A percentile compares a stretch with the other conserved stretches of the same genome.
phyloP scores from a whole-genome alignment of 768 basidiomycete genomes.

The Trametes cingulata region DNA sequence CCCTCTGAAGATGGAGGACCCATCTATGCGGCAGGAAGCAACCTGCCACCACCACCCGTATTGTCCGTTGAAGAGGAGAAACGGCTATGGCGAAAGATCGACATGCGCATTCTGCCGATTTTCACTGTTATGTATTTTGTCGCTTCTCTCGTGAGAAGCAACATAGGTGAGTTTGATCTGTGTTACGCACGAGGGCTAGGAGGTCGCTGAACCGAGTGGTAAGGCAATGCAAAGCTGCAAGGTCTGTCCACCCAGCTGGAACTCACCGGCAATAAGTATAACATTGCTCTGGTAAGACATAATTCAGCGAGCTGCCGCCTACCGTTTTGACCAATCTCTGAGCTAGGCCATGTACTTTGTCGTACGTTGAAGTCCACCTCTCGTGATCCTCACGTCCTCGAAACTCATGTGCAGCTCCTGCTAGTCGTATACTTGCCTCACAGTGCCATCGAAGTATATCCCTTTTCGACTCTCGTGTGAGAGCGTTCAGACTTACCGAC shows the following conservation, averaged over 20 bases:
- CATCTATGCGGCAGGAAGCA: background rate
- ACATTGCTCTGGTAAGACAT: slow-evolving; percentile 55
- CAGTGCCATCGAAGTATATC: slow-evolving; percentile 33
- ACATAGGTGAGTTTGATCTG: slow-evolving; percentile 19
- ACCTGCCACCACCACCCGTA: slow-evolving; percentile 41
- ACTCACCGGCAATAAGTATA: slow-evolving; percentile 59
- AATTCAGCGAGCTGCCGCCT: background rate
- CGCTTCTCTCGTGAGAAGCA: slow-evolving; percentile 31
- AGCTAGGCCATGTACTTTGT: slow-evolving; percentile 67
- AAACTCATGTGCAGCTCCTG: background rate
- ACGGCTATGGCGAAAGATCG: slow-evolving; percentile 30
- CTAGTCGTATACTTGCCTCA: background rate
- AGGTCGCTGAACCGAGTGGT: background rate
- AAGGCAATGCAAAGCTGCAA: slow-evolving; percentile 30
- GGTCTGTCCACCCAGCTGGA: slow-evolving; percentile 58
- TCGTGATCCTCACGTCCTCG: background rate
- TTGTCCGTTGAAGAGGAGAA: slow-evolving; percentile 45
- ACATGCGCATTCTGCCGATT: slow-evolving; percentile 33
- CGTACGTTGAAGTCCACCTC: slow-evolving; percentile 37
- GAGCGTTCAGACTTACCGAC: slow-evolving; percentile 63
- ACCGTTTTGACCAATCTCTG: too few relatives aligned
- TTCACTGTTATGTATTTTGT: slow-evolving; percentile 32
- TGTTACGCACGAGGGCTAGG: too few relatives aligned
- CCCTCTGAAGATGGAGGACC: background rate
- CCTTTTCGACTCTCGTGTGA: slow-evolving; percentile 62